A percentile compares a stretch with the other conserved stretches of the same genome.
phyloP scores from a whole-genome alignment of 441 rosid genomes.

The Euphorbia celastroides region DNA sequence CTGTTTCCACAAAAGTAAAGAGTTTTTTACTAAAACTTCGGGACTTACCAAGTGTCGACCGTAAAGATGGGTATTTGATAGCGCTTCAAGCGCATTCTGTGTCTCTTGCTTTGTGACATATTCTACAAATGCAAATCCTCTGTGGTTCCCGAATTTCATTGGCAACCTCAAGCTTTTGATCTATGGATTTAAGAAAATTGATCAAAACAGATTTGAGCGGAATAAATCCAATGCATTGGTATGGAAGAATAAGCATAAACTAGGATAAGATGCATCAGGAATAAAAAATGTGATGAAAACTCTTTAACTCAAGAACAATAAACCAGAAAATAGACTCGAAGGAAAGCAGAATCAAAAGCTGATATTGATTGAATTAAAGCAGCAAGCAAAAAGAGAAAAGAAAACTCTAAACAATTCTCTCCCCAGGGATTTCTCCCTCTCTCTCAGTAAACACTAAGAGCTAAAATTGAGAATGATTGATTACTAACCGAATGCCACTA shows the following conservation, averaged over 20 bases:
- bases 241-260: background rate
- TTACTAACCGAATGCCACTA: too few relatives aligned
- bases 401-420: too few relatives aligned
- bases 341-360: too few relatives aligned
- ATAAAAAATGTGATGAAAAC: too few relatives aligned
- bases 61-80: slow-evolving; percentile 75
- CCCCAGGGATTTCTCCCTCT: too few relatives aligned
- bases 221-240: background rate
- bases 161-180: slow-evolving; percentile 88
- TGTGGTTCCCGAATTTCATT: slow-evolving; percentile 60
- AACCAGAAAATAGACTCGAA: too few relatives aligned
- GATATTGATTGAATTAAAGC: too few relatives aligned
- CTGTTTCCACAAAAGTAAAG: background rate
- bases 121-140: slow-evolving; percentile 88
- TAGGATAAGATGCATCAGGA: too few relatives aligned
- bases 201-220: background rate
- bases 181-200: slow-evolving; percentile 29
- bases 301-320: too few relatives aligned
- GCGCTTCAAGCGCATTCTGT: slow-evolving; percentile 62
- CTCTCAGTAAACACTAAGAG: too few relatives aligned
- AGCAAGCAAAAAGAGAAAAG: too few relatives aligned
- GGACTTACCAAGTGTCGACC: slow-evolving; percentile 84
- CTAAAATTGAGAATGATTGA: too few relatives aligned
- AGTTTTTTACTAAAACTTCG: background rate
- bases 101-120: slow-evolving; percentile 89